A percentile compares a stretch with the other conserved stretches of the same genome.
These are phyloP conservation scores for Botrytis squamosa DNA, from an alignment of 2,329 filamentous ascomycete species.

Conservation along the genomic window DNA sequence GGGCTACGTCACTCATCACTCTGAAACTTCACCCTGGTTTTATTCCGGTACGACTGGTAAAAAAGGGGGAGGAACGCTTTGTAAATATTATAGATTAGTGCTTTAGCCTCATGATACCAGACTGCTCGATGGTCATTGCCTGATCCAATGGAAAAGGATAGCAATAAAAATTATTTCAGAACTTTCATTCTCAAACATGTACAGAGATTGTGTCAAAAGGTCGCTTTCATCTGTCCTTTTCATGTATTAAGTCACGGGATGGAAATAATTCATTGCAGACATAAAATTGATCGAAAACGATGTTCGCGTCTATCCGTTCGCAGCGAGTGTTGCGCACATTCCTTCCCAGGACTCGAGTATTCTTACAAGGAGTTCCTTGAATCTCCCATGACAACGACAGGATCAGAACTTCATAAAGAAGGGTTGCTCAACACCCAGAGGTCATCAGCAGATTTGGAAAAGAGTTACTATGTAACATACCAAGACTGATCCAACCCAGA, in stretches of 20 bases:
- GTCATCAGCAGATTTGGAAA: not conserved
- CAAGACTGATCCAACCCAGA: not conserved
- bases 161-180: not conserved
- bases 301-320: not conserved
- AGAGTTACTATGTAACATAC: not conserved
- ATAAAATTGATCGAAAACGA: not conserved
- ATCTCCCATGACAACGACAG: slow-evolving; percentile 14
- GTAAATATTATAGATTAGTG: slow-evolving; percentile 39
- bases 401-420: not conserved
- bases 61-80: slow-evolving; percentile 69
- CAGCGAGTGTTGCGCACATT: slow-evolving; percentile 1
- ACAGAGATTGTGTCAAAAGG: not conserved
- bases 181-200: not conserved
- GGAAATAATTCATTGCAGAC: not conserved
- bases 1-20: slow-evolving; percentile 65
- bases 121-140: not conserved
- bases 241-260: not conserved
- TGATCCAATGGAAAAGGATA: not conserved
- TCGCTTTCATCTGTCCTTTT: not conserved
- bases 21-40: slow-evolving; percentile 62
- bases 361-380: slow-evolving; percentile 5
- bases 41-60: slow-evolving; percentile 66
- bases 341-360: slow-evolving; percentile 9
- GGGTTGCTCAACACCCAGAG: not conserved
- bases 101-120: slow-evolving; percentile 15